Evolutionary conservation across 1,284 basidiomycete genomes (phyloP), one percentile per base, ranked within the genome.

Genomic region (Microstroma glucosiphilum): DNA sequence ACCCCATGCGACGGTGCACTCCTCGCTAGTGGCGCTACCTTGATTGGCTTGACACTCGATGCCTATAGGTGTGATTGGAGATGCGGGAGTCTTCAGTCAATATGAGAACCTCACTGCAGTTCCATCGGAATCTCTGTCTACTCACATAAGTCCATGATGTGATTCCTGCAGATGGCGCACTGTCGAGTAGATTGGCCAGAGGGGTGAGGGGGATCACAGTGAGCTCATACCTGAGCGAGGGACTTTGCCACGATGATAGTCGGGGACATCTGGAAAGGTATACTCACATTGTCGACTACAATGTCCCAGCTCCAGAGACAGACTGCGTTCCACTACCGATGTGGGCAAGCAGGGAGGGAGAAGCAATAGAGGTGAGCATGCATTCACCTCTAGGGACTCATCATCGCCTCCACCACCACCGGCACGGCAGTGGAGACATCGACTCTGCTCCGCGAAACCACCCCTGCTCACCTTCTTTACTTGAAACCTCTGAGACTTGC

Each of bases 11-110:
- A 96, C 94, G 63, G 94, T 97, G 79, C 96, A 98, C 76, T 97
- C 94, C 77, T 97, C 94, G 71, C 88, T 92, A 12, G 91, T 92
- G 13, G 92, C 90, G 23, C 91, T 94, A 9, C 93, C 90, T 80
- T 97, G 96, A 81, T 98, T 98, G 43, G 96, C 96, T 81, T 99
- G 96, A 80, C 96, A 99, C 80, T 99, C 96, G 80, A 99, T 99
- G 83, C 94, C 93, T 96, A 75, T 9, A 53, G 21, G 40, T 60
- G 58, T 11, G 51, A 23, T 42, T 42, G 49, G 48, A 48, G 30
- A 17, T 3, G 42, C 15, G 13, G 11, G n/a, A 2, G 23, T 17
- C 12, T n/a, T 17, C 23, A 17, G 62, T 60, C 21, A 61, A 56
- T 13, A 26, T 54, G 15, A 15, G 21, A 25, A n/a, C n/a, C n/a